phyloP scores from a whole-genome alignment of 257 asterid genomes.

The Solanum microdontum region DNA sequence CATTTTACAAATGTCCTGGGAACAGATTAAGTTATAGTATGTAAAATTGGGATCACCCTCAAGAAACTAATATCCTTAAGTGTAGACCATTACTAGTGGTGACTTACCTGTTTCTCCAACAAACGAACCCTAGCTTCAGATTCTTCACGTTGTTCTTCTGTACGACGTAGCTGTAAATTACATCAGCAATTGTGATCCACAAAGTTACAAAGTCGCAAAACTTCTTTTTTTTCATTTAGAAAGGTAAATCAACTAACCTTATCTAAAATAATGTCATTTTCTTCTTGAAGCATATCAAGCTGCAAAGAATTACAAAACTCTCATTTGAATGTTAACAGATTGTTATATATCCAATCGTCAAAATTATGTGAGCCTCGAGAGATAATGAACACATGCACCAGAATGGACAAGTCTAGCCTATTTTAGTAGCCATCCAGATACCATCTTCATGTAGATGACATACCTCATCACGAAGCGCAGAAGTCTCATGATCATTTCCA shows the following conservation, averaged over 20 bases:
- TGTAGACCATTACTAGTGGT: neutral
- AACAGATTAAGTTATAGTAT: neutral
- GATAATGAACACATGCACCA: neutral
- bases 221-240: neutral
- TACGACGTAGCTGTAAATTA: conserved; percentile 64
- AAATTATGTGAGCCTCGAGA: neutral
- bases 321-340: neutral
- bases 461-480: conserved; percentile 98
- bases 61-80: neutral
- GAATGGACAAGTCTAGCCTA: neutral
- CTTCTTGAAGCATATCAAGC: conserved; percentile 98
- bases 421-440: conserved; percentile 7
- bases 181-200: conserved; percentile 22
- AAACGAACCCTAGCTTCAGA: conserved; percentile 89
- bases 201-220: neutral
- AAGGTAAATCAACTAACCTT: conserved; percentile 49
- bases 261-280: conserved; percentile 66
- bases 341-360: neutral
- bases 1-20: neutral
- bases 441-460: conserved; percentile 4
- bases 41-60: neutral
- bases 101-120: conserved; percentile 84
- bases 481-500: conserved; percentile 65
- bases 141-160: conserved; percentile 88
- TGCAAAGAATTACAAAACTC: conserved; percentile 35